These are phyloP conservation scores for Ocimum tenuiflorum DNA, from an alignment of 257 asterid genomes.

Conservation along the genomic window DNA sequence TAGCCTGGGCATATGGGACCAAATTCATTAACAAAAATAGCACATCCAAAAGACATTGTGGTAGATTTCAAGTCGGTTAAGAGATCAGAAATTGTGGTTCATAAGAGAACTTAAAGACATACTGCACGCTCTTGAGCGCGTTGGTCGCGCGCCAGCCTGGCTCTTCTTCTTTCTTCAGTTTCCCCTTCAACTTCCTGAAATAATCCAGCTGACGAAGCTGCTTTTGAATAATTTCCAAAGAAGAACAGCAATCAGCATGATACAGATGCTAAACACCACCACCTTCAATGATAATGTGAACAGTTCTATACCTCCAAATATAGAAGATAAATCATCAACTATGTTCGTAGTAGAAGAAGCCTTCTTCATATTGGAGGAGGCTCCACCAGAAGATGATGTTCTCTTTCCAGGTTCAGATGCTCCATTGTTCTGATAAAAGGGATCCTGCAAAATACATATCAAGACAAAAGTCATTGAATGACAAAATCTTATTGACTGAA, in stretches of 20 bases:
- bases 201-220: conserved; percentile 60
- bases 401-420: conserved; percentile 58
- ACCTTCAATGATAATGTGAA: background rate
- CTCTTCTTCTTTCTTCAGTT: conserved; percentile 90
- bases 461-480: conserved; percentile 3
- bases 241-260: conserved; percentile 25
- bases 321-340: conserved; percentile 86
- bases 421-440: conserved; percentile 51
- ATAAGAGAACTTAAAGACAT: conserved; percentile 28
- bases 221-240: conserved; percentile 27
- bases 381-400: conserved; percentile 52
- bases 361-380: conserved; percentile 67
- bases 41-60: conserved; percentile 10
- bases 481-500: background rate
- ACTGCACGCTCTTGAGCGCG: conserved; percentile 98
- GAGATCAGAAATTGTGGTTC: background rate
- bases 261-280: conserved; percentile 11
- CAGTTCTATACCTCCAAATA: conserved; percentile 64
- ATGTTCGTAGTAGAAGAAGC: conserved; percentile 63
- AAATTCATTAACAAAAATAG: conserved; percentile 1
- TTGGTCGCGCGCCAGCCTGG: conserved; percentile 82
- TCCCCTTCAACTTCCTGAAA: conserved; percentile 93
- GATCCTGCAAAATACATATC: conserved; percentile 46
- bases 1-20: conserved; percentile 51
- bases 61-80: background rate